phyloP scores from a whole-genome alignment of 352 stramenopile genomes.

The Pythium scleroteichum region DNA sequence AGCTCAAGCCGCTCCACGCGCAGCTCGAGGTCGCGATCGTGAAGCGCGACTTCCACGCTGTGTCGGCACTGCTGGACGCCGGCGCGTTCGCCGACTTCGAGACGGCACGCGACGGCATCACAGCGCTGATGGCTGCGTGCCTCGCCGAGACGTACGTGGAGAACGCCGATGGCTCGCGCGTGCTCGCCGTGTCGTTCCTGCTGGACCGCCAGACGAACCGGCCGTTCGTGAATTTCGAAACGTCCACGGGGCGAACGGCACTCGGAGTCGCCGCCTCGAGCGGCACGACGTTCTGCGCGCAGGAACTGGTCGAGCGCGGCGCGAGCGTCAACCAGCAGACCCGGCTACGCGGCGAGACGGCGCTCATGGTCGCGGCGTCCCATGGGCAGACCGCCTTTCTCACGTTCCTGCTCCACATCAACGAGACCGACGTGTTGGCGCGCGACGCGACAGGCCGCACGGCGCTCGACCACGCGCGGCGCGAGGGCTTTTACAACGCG shows the following conservation, averaged over 20 bases:
- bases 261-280: slow-evolving; percentile 46
- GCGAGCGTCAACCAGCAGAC: slow-evolving; percentile 50
- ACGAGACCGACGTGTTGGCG: slow-evolving; percentile 37
- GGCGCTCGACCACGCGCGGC: slow-evolving; percentile 46
- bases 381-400: slow-evolving; percentile 54
- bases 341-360: slow-evolving; percentile 35
- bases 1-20: slow-evolving; percentile 45
- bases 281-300: slow-evolving; percentile 49
- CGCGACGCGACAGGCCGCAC: slow-evolving; percentile 37
- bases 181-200: slow-evolving; percentile 62
- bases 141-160: slow-evolving; percentile 57
- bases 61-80: slow-evolving; percentile 46
- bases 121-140: slow-evolving; percentile 55
- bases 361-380: slow-evolving; percentile 59
- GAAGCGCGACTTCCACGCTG: slow-evolving; percentile 38
- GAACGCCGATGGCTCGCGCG: slow-evolving; percentile 51
- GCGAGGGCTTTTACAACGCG: slow-evolving; percentile 31
- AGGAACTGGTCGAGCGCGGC: slow-evolving; percentile 53
- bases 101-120: slow-evolving; percentile 38
- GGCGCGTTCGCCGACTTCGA: slow-evolving; percentile 73
- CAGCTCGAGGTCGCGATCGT: slow-evolving; percentile 51
- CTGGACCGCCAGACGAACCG: slow-evolving; percentile 51
- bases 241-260: slow-evolving; percentile 44
- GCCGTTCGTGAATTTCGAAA: slow-evolving; percentile 68
- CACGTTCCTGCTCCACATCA: slow-evolving; percentile 49